Evolutionary conservation across 2,329 filamentous ascomycete species (phyloP).

Genomic region (Cercospora zeae-maydis): DNA sequence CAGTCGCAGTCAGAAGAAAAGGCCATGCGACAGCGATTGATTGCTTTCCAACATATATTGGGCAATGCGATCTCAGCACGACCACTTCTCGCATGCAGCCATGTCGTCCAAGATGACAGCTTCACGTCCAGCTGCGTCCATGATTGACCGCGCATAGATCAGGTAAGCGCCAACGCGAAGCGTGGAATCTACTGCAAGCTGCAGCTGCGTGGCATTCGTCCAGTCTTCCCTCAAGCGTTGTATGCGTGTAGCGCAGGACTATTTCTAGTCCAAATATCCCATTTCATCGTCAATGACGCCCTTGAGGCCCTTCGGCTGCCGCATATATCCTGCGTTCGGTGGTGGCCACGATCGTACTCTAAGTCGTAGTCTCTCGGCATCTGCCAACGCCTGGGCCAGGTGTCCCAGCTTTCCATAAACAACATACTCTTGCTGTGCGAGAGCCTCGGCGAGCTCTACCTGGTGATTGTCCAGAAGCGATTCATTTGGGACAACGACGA

Average conservation of each 20-base stretch:
- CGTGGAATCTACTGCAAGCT: too few relatives aligned
- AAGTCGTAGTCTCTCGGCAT: constrained; percentile 48
- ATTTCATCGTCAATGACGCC: constrained; percentile 57
- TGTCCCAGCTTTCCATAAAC: constrained; percentile 65
- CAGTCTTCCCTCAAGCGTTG: background rate
- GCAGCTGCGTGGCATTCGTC: background rate
- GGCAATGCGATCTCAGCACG: background rate
- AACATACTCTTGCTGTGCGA: constrained; percentile 71
- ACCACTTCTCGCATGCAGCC: background rate
- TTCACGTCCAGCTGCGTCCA: too few relatives aligned
- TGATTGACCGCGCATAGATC: too few relatives aligned
- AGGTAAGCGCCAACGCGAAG: too few relatives aligned
- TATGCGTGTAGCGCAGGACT: background rate
- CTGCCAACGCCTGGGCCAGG: constrained; percentile 46
- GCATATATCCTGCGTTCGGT: constrained; percentile 43
- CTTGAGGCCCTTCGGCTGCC: constrained; percentile 43
- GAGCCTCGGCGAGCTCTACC: constrained; percentile 73
- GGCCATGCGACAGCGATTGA: background rate
- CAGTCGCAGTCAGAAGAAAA: background rate
- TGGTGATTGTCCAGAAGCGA: constrained; percentile 86
- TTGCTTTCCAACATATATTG: background rate
- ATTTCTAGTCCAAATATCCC: constrained; percentile 51
- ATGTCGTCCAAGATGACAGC: too few relatives aligned
- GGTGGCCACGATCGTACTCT: constrained; percentile 50
- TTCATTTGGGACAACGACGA: constrained; percentile 88